phyloP scores from a whole-genome alignment of 2,329 filamentous ascomycete species.

The Pestalotiopsis fici region DNA sequence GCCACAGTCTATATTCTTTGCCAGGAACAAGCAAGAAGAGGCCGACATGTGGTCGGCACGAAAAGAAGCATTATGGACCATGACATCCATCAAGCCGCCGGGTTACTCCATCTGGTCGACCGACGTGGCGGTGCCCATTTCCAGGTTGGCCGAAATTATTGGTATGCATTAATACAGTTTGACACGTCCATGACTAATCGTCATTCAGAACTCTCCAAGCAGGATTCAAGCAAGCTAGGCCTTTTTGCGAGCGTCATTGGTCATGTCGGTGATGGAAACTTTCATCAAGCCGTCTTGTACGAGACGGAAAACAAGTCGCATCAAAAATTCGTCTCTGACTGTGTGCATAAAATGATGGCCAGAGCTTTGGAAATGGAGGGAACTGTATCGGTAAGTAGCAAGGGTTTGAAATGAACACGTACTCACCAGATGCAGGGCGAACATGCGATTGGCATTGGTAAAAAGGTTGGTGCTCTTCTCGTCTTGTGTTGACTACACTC shows the following conservation, averaged over 20 bases:
- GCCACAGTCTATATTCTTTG: constrained; percentile 69
- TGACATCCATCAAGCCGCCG: constrained; percentile 54
- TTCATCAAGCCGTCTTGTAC: constrained; percentile 46
- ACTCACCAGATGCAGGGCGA: constrained; percentile 38
- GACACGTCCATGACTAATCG: background rate
- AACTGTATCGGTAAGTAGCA: constrained; percentile 51
- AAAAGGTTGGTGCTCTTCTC: constrained; percentile 39
- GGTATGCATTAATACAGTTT: background rate
- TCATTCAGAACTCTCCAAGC: constrained; percentile 52
- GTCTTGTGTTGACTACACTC: background rate
- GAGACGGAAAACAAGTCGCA: constrained; percentile 51
- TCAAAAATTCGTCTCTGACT: constrained; percentile 40
- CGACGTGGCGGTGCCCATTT: constrained; percentile 69
- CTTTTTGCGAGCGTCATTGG: constrained; percentile 63
- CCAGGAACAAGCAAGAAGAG: constrained; percentile 63
- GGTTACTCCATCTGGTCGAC: constrained; percentile 64
- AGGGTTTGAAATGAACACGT: constrained; percentile 19
- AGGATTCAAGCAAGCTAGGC: constrained; percentile 55
- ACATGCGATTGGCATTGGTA: constrained; percentile 65
- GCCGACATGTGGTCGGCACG: constrained; percentile 66
- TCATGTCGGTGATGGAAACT: constrained; percentile 70
- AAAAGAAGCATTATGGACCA: constrained; percentile 65
- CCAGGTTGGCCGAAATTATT: constrained; percentile 59
- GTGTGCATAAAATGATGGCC: constrained; percentile 67
- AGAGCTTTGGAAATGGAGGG: constrained; percentile 68